Percentiles rank a stretch among this genome's conserved stretches.
phyloP scores from a whole-genome alignment of 331 rosid species.

The Telfairia occidentalis region DNA sequence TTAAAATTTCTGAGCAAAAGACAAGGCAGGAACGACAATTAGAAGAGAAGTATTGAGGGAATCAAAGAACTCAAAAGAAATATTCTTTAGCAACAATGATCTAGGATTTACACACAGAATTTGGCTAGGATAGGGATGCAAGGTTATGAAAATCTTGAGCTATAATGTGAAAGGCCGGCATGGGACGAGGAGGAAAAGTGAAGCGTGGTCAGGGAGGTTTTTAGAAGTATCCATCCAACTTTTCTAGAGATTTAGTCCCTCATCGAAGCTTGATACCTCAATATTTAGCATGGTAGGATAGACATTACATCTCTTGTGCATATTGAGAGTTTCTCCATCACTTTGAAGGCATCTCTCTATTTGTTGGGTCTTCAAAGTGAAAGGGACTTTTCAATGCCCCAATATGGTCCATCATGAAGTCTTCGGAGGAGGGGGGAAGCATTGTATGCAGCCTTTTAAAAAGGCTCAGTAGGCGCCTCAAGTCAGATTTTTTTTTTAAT shows the following conservation, averaged over 20 bases:
- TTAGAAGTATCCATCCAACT: neutral
- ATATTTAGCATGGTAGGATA: neutral
- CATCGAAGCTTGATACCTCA: neutral
- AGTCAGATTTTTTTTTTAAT: too few species aligned
- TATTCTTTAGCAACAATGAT: neutral
- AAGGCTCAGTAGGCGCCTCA: too few species aligned
- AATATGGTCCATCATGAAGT: neutral
- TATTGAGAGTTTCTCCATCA: neutral
- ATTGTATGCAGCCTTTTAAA: too few species aligned
- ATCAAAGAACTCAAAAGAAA: neutral
- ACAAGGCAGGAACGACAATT: neutral
- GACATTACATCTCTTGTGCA: neutral
- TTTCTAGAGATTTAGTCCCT: neutral
- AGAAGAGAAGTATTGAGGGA: neutral
- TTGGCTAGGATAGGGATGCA: neutral
- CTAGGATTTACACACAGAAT: neutral
- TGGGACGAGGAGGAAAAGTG: neutral
- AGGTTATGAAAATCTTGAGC: neutral
- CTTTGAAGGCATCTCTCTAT: neutral
- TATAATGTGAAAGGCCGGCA: neutral
- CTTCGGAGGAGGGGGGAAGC: neutral
- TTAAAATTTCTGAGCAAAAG: neutral
- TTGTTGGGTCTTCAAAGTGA: neutral
- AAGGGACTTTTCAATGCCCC: neutral
- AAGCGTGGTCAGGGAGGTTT: neutral